Evolutionary conservation across 1,284 basidiomycete genomes (phyloP), one percentile per base, ranked within the genome.

Genomic region (Moesziomyces sp.): DNA sequence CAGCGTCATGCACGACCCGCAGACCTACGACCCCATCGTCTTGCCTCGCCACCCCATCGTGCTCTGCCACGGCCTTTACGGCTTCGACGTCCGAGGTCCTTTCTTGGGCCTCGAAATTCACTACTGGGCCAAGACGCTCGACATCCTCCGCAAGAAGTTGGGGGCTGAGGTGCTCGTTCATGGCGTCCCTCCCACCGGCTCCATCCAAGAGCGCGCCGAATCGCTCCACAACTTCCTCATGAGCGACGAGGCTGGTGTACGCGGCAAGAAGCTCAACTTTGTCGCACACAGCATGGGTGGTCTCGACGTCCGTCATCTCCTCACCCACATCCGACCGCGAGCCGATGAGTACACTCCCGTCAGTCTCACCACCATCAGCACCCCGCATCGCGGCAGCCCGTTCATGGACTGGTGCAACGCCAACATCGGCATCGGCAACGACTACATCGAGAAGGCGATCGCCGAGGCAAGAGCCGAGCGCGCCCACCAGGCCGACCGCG

Each of bases 341-440:
- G 65, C 70, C 14, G 88, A 86, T 18, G 89, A 92, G 56, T 99
- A 99, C 85, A 88, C 87, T 1, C 95, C 97, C 0, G 85, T 94
- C 43, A 94, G 93, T 8, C 86, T 99, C 64, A 98, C 93, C 0
- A 93, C 91, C 18, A 89, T 99, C 71, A 91, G 91, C 47, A 98
- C 97, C 0, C 97, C 97, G 18, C 97, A 99, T 85, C 89, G 92
- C 26, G 96, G 96, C 26, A 94, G 92, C 77, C 94, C 96, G 0
- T 98, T 99, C 85, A 99, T 99, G 97, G 94, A 98, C 85, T 99
- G 96, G 96, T 98, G 96, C 86, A 83, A 83, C 35, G 77, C 81
- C 52, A 83, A 83, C 58, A 79, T 83, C 24, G 82, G 82, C 11
- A 76, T 81, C 14, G 82, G 82, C 30, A 77, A 80, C 47, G 82